Evolutionary conservation across 805 yeast species (phyloP), one percentile per base, ranked within the genome.

Genomic region (Brettanomyces anomalus): DNA sequence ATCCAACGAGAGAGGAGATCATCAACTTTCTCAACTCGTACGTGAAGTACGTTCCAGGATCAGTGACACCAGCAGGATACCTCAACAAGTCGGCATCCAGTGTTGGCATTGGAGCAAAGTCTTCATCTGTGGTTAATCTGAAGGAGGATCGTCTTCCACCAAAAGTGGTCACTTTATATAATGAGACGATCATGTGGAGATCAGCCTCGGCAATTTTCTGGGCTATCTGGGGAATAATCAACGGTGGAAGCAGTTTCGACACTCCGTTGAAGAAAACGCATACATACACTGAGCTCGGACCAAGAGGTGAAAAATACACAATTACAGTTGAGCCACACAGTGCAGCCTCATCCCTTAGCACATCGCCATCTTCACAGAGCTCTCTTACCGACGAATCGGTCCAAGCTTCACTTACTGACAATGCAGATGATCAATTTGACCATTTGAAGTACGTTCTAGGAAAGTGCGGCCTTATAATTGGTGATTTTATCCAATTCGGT

Each of bases 151-250:
- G 58, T 15, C 46, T 61, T 20, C 63, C 65, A 8, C 45, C 54
- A n/a, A 47, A 50, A 6, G 65, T 81, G 11, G 72, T 70, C 40
- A 59, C 66, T 39, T 60, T 87, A 35, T 76, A 76, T 54, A 77
- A 81, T 51, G 86, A 85, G 48, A 72, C 80, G 26, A 65, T 76
- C 2, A 68, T 70, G 43, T 90, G 97, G 96, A 72, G 96, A 54
- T 78, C 94, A 1, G 68, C 86, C 0, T 90, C 77, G 18, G 82
- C 82, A 39, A 68, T 85, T 8, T 76, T 73, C 56, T 90, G 98
- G 98, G 72, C 82, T 4, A 57, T 89, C 21, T 90, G 98, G 98
- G 97, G 95, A 1, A 71, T 93, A 36, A 74, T 93, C 30, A 55
- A 56, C 36, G 51, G 49, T 28, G 64, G 64, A 16, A 41, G 55